Evolutionary conservation across 495 filamentous ascomycete species (phyloP).

Genomic region (Neurospora tetrasperma): DNA sequence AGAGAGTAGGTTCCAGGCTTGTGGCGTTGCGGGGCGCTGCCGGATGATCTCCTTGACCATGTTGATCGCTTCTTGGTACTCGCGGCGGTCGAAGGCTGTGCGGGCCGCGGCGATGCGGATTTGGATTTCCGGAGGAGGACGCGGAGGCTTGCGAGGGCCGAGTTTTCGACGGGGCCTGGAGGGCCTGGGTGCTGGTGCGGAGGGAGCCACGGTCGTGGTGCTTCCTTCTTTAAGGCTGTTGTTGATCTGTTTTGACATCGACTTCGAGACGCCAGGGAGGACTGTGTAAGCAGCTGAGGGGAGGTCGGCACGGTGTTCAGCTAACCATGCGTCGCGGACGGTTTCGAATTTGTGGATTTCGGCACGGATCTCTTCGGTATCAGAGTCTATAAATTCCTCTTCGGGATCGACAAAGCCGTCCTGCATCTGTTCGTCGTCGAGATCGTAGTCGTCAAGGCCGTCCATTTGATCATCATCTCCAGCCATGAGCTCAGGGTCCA

Average conservation of each 20-base stretch:
- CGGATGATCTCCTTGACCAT: constrained; percentile 60
- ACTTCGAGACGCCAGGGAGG: not conserved
- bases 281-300: not conserved
- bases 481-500: not conserved
- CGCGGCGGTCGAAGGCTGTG: constrained; percentile 54
- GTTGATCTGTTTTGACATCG: constrained; percentile 5
- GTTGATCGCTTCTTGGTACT: constrained; percentile 53
- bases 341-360: constrained; percentile 27
- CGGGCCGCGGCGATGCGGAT: constrained; percentile 59
- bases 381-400: constrained; percentile 20
- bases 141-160: constrained; percentile 61
- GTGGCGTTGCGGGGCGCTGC: constrained; percentile 73
- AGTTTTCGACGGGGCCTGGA: constrained; percentile 11
- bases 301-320: constrained; percentile 18
- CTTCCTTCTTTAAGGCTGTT: not conserved
- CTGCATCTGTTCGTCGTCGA: constrained; percentile 17
- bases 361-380: constrained; percentile 24
- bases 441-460: constrained; percentile 9
- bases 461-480: constrained; percentile 3
- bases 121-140: constrained; percentile 67
- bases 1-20: constrained; percentile 65
- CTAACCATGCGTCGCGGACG: constrained; percentile 22
- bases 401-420: constrained; percentile 9
- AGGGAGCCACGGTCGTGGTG: not conserved
- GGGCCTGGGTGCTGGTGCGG: not conserved